These are phyloP conservation scores for Paxillus rubicundulus DNA, from an alignment of 768 basidiomycete species.

Conservation along the genomic window DNA sequence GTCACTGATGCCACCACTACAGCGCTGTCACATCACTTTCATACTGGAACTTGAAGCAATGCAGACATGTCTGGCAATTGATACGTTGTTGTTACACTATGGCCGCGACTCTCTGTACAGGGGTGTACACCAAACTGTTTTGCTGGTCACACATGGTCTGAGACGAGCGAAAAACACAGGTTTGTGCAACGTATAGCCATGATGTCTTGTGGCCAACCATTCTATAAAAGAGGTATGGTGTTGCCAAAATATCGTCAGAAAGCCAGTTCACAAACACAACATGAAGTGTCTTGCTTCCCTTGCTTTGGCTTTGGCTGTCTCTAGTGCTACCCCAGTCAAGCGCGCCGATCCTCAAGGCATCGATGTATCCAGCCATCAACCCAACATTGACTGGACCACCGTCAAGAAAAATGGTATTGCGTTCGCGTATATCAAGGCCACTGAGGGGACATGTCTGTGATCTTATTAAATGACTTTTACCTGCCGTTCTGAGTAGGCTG, in stretches of 20 bases:
- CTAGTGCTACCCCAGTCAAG: constrained; percentile 15
- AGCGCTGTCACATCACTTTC: no score
- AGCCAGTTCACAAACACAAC: neutral
- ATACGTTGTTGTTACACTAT: no score
- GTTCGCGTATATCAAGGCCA: constrained; percentile 68
- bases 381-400: constrained; percentile 48
- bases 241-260: neutral
- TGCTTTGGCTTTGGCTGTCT: constrained; percentile 13
- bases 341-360: constrained; percentile 47
- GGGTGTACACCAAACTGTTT: no score
- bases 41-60: no score
- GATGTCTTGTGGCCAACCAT: neutral
- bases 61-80: no score
- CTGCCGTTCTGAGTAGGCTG: neutral
- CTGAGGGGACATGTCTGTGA: constrained; percentile 53
- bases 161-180: constrained; percentile 2
- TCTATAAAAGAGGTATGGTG: constrained; percentile 11
- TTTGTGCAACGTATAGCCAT: neutral
- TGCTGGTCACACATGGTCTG: constrained; percentile 11
- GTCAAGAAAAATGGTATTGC: constrained; percentile 50
- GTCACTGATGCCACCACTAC: no score
- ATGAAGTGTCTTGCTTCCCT: constrained; percentile 24
- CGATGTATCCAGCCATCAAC: constrained; percentile 54
- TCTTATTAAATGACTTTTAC: neutral
- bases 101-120: no score